phyloP scores from a whole-genome alignment of 306 rosid species.

The Medicago truncatula region MtrunA17r5.0-ANR NC_053045.1:34039001-34039500 shows the following conservation, averaged over 20 bases:
- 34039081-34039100: background rate
- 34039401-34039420: constrained; percentile 84
- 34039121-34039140: constrained; percentile 63
- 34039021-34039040: no score
- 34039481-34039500: constrained; percentile 54
- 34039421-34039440: constrained; percentile 91
- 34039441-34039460: constrained; percentile 98
- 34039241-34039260: constrained; percentile 73
- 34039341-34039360: constrained; percentile 13
- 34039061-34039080: constrained; percentile 8
- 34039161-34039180: constrained; percentile 86
- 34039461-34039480: constrained; percentile 99
- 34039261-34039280: constrained; percentile 89
- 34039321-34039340: constrained; percentile 17
- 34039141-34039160: constrained; percentile 61
- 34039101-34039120: constrained; percentile 17
- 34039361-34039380: constrained; percentile 86
- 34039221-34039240: constrained; percentile 90
- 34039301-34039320: constrained; percentile 6
- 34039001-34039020: no score
- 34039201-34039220: constrained; percentile 90
- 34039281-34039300: constrained; percentile 60
- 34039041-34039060: no score
- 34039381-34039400: constrained; percentile 94
- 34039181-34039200: constrained; percentile 78